Conservation (phyloP, 2,329 filamentous ascomycete genomes). For the Fusarium cyanostomum region DNA sequence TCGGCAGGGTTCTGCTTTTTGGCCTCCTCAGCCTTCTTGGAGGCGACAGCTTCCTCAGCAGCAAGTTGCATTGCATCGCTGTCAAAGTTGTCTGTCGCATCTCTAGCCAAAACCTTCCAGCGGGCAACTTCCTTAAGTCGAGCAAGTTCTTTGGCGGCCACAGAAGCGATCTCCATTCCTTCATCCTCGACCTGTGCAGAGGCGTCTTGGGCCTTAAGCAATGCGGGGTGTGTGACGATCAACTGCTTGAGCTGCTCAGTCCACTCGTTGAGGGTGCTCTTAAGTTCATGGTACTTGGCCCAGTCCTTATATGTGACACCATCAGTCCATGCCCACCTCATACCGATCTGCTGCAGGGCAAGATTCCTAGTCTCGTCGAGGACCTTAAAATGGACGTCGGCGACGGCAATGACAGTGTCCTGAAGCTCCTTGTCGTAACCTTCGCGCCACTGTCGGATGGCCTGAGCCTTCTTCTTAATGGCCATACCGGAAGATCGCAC, state of each 20-base stretch:
- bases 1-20: slow-evolving; percentile 44
- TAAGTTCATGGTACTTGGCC: slow-evolving; percentile 92
- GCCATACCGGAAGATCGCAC: slow-evolving; percentile 75
- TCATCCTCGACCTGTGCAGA: slow-evolving; percentile 76
- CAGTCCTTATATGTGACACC: slow-evolving; percentile 97
- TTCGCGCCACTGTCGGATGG: slow-evolving; percentile 79
- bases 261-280: slow-evolving; percentile 85
- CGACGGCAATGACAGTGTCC: slow-evolving; percentile 73
- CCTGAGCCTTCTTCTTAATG: slow-evolving; percentile 81
- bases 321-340: slow-evolving; percentile 96
- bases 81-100: slow-evolving; percentile 82
- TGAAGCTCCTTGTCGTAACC: slow-evolving; percentile 76
- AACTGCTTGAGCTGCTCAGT: slow-evolving; percentile 81
- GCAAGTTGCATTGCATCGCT: slow-evolving; percentile 69
- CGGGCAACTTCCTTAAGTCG: slow-evolving; percentile 83
- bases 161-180: slow-evolving; percentile 82
- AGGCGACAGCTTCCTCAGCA: slow-evolving; percentile 52
- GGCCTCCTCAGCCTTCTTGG: slow-evolving; percentile 31
- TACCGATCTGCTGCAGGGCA: slow-evolving; percentile 89
- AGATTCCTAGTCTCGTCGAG: slow-evolving; percentile 84
- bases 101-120: slow-evolving; percentile 82
- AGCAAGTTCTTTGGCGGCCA: slow-evolving; percentile 80
- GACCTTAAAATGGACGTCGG: slow-evolving; percentile 83
- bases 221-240: slow-evolving; percentile 76
- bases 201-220: slow-evolving; percentile 73